Evolutionary conservation across 345 rosid species (phyloP), one percentile per base, ranked within the genome.

Genomic region (Arabis alpina): DNA sequence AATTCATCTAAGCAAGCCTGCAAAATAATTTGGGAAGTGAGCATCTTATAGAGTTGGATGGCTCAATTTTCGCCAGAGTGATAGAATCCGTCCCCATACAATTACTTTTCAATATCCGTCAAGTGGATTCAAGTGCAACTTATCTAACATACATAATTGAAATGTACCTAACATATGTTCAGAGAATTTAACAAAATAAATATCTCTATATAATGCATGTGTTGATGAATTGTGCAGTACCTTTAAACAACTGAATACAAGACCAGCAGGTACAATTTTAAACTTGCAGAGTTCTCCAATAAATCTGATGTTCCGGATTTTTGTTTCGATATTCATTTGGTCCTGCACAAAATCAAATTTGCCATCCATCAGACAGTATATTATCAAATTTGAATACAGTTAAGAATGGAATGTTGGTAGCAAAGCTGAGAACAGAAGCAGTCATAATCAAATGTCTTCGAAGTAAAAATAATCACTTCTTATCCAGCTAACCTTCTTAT

Each of bases 1-100:
- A 95, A 95, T 75, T 95, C 99, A 81, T 95, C 99, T 74, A 88
- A 84, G 85, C 99, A 95, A 63, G 98, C 85, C 99, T 95, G 85
- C 60, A 47, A 66, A 68, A 45, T 55, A 6, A 15, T 34, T 41
- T 11, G 30, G 64, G 44, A 23, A 47, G 79, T 59, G 59, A 65
- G 37, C 69, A 63, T 66, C 42, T 56, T 37, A 28, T 48, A 57
- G 44, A 67, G 64, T 19, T 55, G 43, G 45, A 54, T 40, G 52
- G 66, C 70, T 53, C 36, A 10, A 37, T 6, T 37, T 47, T 61
- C 1, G 32, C 14, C 51, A n/a, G 45, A 52, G 41, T 40, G 45
- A 47, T 41, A 30, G 15, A 43, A 50, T 41, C 10, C 47, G 9
- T 59, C 54, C 66, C 62, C 44, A 61, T 37, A 49, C 59, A 34